Evolutionary conservation across 1,284 basidiomycete genomes (phyloP), one percentile per base, ranked within the genome.

Genomic region (Leccinum fallax): DNA sequence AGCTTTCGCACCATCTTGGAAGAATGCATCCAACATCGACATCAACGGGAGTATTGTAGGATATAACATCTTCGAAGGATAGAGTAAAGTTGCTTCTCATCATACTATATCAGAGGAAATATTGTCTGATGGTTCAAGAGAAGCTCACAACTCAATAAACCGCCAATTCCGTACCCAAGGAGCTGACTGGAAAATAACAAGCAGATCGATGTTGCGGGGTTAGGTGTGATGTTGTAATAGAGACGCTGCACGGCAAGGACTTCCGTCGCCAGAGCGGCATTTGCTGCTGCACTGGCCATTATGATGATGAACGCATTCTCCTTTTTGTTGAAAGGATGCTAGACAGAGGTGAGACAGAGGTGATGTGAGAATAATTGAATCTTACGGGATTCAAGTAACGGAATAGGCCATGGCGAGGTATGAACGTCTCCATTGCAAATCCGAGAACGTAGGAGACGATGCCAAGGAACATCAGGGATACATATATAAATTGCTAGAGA

Each of bases 31-130:
- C 51, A 88, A 77, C 72, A 87, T 82, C 57, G 83, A 82, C 16
- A 85, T 79, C 0, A 86, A 73, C 0, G 85, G 83, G 48, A 87
- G 78, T 48, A 85, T 73, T 1, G 67, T 72, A 0, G 85, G 86
- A 62, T 85, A 87, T 55, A 87, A 77, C 70, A 86, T 86, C 66
- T 87, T 86, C 4, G 89, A 89, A 0, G 88, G 89, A 71, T 87
- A 87, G 2, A 90, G 78, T 10, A 89, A 76, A 40, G 83, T 78
- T 4, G 69, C 77, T 38, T 66, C 10, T 21, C 10, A 62, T 2
- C 69, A 67, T 58, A 68, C 74, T 24, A 15, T 5, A 54, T 69
- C 16, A 63, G 67, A n/a, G 9, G 4, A 21, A 0, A 32, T 32
- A n/a, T 10, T 6, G n/a, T 2, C 1, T 7, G 15, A 28, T 5